Percentiles rank a stretch among this genome's conserved stretches.
These are phyloP conservation scores for Sisymbrium irio DNA, from an alignment of 345 rosid species.

Conservation along the genomic window DNA sequence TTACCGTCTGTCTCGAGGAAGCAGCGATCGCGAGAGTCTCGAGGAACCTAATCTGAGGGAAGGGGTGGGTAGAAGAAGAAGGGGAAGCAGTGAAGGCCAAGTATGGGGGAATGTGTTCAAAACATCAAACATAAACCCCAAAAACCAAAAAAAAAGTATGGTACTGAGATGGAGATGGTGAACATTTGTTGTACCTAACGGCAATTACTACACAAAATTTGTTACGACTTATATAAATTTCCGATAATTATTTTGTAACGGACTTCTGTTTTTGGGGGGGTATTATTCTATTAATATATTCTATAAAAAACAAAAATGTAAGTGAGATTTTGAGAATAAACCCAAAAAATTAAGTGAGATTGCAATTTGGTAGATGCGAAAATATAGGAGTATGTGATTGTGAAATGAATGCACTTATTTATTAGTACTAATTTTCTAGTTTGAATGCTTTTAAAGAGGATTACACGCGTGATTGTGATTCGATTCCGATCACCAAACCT, in stretches of 20 bases:
- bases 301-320: not conserved
- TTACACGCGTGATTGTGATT: constrained; percentile 24
- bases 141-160: not conserved
- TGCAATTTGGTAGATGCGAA: constrained; percentile 10
- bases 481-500: constrained; percentile 27
- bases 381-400: not conserved
- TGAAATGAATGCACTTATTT: not conserved
- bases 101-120: constrained; percentile 16
- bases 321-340: constrained; percentile 12
- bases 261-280: not conserved
- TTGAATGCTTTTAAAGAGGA: constrained; percentile 9
- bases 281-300: not conserved
- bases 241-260: not conserved
- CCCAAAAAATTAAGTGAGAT: constrained; percentile 5
- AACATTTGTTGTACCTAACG: constrained; percentile 33
- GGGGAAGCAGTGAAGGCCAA: constrained; percentile 30
- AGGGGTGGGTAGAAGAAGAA: not conserved
- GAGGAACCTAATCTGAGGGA: not conserved
- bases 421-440: not conserved
- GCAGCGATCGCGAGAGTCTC: not conserved
- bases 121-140: not conserved
- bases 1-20: constrained; percentile 15
- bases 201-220: constrained; percentile 17
- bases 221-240: constrained; percentile 3
- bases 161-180: constrained; percentile 26